These are phyloP conservation scores for Oldenlandia corymbosa DNA, from an alignment of 257 asterid species.

Conservation along the genomic window DNA sequence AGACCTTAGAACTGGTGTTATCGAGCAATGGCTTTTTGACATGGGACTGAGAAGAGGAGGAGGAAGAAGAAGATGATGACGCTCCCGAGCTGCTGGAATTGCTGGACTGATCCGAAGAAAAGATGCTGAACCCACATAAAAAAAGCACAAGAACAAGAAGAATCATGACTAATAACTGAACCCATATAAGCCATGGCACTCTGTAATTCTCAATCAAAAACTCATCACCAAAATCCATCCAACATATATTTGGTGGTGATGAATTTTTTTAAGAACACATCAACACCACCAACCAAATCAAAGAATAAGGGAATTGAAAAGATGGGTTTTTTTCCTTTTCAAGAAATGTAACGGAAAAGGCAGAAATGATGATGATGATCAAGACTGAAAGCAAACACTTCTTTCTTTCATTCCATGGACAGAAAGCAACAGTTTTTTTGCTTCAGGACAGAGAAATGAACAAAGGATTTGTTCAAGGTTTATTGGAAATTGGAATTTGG, in stretches of 20 bases:
- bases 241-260: no score
- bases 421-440: not conserved
- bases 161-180: conserved; percentile 55
- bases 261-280: no score
- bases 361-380: not conserved
- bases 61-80: conserved; percentile 29
- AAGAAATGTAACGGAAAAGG: not conserved
- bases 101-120: conserved; percentile 28
- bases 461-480: not conserved
- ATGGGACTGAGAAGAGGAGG: conserved; percentile 27
- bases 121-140: conserved; percentile 45
- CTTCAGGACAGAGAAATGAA: not conserved
- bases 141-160: conserved; percentile 54
- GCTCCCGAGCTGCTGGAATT: conserved; percentile 17
- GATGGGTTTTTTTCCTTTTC: not conserved
- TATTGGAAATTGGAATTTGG: not conserved
- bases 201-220: conserved; percentile 50
- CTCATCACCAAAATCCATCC: conserved; percentile 65
- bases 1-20: conserved; percentile 29
- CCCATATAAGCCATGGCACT: conserved; percentile 77
- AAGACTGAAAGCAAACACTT: not conserved
- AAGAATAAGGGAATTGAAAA: not conserved
- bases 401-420: not conserved
- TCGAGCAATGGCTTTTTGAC: conserved; percentile 12
- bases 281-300: no score